Evolutionary conservation across 1,284 basidiomycete genomes (phyloP).

Genomic region (Anthracocystis setariae): DNA sequence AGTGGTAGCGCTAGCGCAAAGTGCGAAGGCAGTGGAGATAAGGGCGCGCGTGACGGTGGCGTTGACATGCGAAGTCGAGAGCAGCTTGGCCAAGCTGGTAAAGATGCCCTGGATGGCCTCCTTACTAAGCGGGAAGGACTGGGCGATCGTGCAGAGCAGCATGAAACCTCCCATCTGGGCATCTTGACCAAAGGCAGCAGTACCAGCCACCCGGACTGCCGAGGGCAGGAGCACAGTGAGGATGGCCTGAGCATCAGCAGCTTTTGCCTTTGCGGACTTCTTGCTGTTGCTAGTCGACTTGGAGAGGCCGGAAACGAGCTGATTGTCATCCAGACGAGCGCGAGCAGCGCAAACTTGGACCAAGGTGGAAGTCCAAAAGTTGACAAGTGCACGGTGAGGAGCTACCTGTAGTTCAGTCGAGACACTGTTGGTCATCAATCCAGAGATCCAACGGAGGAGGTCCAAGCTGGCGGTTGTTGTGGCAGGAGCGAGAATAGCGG

Average conservation of each 20-base stretch:
- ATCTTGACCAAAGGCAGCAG: conserved; percentile 42
- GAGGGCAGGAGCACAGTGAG: conserved; percentile 67
- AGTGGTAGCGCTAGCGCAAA: conserved; percentile 46
- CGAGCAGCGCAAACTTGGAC: conserved; percentile 74
- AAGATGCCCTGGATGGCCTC: conserved; percentile 54
- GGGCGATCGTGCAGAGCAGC: conserved; percentile 59
- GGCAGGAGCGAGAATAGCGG: conserved; percentile 62
- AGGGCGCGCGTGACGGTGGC: conserved; percentile 43
- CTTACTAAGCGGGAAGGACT: conserved; percentile 54
- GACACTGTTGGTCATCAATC: conserved; percentile 71
- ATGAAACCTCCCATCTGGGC: conserved; percentile 57
- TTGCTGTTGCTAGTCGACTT: conserved; percentile 50
- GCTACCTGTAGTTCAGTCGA: conserved; percentile 72
- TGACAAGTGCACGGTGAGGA: conserved; percentile 79
- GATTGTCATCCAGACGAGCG: conserved; percentile 67
- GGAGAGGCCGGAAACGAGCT: conserved; percentile 62
- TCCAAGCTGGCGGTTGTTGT: conserved; percentile 72
- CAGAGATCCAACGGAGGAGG: conserved; percentile 75
- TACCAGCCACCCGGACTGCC: conserved; percentile 51
- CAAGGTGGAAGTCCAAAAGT: conserved; percentile 84
- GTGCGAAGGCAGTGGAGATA: conserved; percentile 50
- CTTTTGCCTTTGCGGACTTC: conserved; percentile 32
- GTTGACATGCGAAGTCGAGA: conserved; percentile 12
- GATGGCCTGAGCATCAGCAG: conserved; percentile 55
- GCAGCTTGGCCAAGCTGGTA: conserved; percentile 37